Evolutionary conservation across 2,329 filamentous ascomycete genomes (phyloP), one percentile per base, ranked within the genome.

Genomic region (Diaporthe amygdali): DNA sequence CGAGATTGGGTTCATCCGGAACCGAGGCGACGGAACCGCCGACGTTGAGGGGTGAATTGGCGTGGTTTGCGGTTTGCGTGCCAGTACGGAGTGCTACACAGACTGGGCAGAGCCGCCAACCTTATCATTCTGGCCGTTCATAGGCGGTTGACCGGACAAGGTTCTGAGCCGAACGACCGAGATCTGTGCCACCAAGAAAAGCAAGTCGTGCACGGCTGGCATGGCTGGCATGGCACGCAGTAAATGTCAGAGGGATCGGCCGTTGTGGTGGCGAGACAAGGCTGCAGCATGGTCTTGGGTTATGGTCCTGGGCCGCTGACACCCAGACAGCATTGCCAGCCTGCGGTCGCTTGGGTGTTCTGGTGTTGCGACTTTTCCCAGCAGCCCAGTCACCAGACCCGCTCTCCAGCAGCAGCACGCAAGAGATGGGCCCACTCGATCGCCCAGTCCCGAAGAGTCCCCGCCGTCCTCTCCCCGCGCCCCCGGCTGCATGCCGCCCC

Each of bases 251-350:
- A 39, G 32, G 30, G 2, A 34, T n/a, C 27, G 20, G 59, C 41
- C 59, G 41, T 17, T 25, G 44, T 8, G 39, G 59, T 63, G 59
- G 59, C 59, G 59, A 63, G 59, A 63, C 59, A 47, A 47, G 59
- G 59, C 59, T 63, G 59, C 59, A 63, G 27, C 59, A 47, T n/a
- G 30, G 56, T 63, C 56, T 63, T 63, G 56, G 56, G 41, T 46
- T 37, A 46, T 46, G 56, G 56, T 17, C 20, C 25, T 12, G 15
- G 56, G 39, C 56, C 34, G 34, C 54, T 56, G 54, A 39, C 54
- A n/a, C n/a, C n/a, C n/a, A n/a, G n/a, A n/a, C n/a, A n/a, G n/a
- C n/a, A n/a, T n/a, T n/a, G n/a, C n/a, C n/a, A 56, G 54, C 54
- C 34, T 39, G 34, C 34, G 14, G 32, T 56, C n/a, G 37, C 32